Percentiles rank a stretch among this genome's conserved stretches.
Conservation (phyloP, 192 early-diverging fungal species). For the Chytriomyces hyalinus region DNA sequence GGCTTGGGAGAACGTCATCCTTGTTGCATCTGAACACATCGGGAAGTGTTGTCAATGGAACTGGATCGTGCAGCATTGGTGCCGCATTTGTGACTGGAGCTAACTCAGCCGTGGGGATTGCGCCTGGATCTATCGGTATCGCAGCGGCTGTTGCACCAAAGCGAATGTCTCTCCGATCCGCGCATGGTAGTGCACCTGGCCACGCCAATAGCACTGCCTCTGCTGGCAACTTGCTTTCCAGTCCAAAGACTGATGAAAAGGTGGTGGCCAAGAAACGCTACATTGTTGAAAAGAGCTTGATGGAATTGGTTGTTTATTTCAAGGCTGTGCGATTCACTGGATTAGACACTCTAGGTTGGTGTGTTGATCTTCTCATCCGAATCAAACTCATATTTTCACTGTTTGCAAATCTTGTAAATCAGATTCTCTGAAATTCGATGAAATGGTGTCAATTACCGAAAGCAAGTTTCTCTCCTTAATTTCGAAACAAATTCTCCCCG, state of each 20-base stretch:
- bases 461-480: constrained; percentile 59
- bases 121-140: neutral
- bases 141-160: neutral
- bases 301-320: constrained; percentile 51
- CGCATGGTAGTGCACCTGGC: neutral
- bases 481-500: constrained; percentile 28
- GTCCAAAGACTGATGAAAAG: neutral
- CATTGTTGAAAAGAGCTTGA: constrained; percentile 43
- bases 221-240: neutral
- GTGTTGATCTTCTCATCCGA: neutral
- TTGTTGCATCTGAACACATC: too few species aligned
- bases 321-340: constrained; percentile 40
- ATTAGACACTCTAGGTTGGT: constrained; percentile 48
- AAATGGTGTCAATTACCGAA: constrained; percentile 81
- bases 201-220: neutral
- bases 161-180: neutral
- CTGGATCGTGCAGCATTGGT: neutral
- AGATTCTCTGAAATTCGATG: constrained; percentile 60
- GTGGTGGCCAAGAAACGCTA: constrained; percentile 29
- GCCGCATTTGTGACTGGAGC: neutral
- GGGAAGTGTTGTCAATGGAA: neutral
- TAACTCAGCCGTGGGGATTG: neutral
- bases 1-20: too few species aligned
- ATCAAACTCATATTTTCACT: neutral
- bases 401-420: constrained; percentile 25